Evolutionary conservation across 2,329 filamentous ascomycete genomes (phyloP).

Genomic region (Macrophomina pseudophaseolina): DNA sequence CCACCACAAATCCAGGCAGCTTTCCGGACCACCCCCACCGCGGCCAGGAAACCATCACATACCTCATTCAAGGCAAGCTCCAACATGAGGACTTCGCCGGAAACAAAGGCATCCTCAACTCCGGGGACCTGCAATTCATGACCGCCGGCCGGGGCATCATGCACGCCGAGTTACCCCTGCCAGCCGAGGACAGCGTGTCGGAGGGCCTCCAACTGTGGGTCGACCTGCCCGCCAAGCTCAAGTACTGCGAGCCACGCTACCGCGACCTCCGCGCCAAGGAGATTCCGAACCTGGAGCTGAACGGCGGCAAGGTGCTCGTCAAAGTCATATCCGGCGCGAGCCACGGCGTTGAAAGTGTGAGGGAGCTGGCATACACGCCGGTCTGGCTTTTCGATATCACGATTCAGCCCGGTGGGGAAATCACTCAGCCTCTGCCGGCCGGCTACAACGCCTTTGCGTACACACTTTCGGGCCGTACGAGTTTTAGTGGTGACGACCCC

Average conservation of each 20-base stretch:
- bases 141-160: constrained; percentile 90
- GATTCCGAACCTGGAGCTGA: constrained; percentile 75
- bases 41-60: constrained; percentile 89
- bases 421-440: constrained; percentile 75
- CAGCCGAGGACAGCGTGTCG: constrained; percentile 73
- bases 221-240: constrained; percentile 80
- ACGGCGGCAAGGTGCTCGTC: constrained; percentile 75
- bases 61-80: constrained; percentile 81
- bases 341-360: constrained; percentile 82
- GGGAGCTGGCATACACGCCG: constrained; percentile 93
- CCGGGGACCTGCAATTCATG: constrained; percentile 98
- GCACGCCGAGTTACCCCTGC: constrained; percentile 91
- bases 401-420: constrained; percentile 76
- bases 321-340: constrained; percentile 91
- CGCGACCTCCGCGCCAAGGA: constrained; percentile 80
- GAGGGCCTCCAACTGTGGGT: constrained; percentile 96
- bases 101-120: constrained; percentile 78
- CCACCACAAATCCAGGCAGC: constrained; percentile 76
- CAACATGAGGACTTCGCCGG: constrained; percentile 94
- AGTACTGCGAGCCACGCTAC: constrained; percentile 89
- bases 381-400: constrained; percentile 93
- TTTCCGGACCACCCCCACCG: constrained; percentile 87
- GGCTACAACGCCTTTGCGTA: constrained; percentile 94
- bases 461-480: constrained; percentile 73
- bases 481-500: constrained; percentile 57